A percentile compares a stretch with the other conserved stretches of the same genome.
phyloP scores from a whole-genome alignment of 805 yeast genomes.

The Starmerella khaoyaiensis region DNA sequence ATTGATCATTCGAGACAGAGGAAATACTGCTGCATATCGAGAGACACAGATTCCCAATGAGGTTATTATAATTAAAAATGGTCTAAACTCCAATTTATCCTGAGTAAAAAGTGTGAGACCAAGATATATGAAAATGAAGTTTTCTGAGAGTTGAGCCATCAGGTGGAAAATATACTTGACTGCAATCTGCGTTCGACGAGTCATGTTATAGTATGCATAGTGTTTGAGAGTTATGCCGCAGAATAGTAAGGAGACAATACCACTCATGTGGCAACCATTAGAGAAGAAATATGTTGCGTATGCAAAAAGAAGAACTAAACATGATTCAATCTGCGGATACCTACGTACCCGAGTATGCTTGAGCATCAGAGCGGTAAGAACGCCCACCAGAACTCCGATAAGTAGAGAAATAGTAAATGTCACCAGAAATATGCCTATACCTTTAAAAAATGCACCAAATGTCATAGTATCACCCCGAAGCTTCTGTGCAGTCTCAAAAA shows the following conservation, averaged over 20 bases:
- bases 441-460: slow-evolving; percentile 56
- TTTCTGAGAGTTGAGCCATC: slow-evolving; percentile 88
- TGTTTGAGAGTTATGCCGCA: slow-evolving; percentile 96
- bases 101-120: slow-evolving; percentile 93
- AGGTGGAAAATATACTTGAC: slow-evolving; percentile 89
- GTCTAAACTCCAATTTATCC: slow-evolving; percentile 89
- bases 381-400: slow-evolving; percentile 80
- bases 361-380: slow-evolving; percentile 73
- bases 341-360: slow-evolving; percentile 89
- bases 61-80: slow-evolving; percentile 79
- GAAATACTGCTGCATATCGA: slow-evolving; percentile 95
- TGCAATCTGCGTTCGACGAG: slow-evolving; percentile 91
- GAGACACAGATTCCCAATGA: slow-evolving; percentile 85
- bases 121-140: slow-evolving; percentile 87
- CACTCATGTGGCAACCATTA: slow-evolving; percentile 98
- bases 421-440: slow-evolving; percentile 84
- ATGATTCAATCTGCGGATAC: slow-evolving; percentile 94
- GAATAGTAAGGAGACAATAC: slow-evolving; percentile 84
- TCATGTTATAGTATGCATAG: slow-evolving; percentile 95
- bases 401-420: slow-evolving; percentile 82
- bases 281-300: slow-evolving; percentile 95
- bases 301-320: slow-evolving; percentile 77
- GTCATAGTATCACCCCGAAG: slow-evolving; percentile 76
- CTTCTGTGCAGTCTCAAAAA: slow-evolving; percentile 97
- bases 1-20: slow-evolving; percentile 72